Evolutionary conservation across 2,329 filamentous ascomycete genomes (phyloP), one percentile per base, ranked within the genome.

Genomic region (Davidsoniella neocaledoniae): DNA sequence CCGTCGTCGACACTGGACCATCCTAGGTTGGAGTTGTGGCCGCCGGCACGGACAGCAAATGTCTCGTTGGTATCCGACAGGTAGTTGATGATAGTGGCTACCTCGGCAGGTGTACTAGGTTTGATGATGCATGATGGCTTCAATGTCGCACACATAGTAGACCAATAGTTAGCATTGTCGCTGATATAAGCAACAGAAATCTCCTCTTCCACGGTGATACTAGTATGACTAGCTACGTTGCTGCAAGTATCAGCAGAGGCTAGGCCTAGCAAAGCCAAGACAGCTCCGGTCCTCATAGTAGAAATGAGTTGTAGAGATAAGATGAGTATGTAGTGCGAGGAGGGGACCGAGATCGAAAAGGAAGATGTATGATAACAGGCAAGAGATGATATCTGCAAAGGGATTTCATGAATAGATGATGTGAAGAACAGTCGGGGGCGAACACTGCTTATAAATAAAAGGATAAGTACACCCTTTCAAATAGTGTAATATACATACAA

Each of bases 1-100:
- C 44, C 49, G 38, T 60, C 61, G 6, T 58, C 40, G 5, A 58
- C 50, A 36, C 61, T 54, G 26, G 59, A 62, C 37, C 57, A 61
- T 2, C 56, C 54, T 5, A 55, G 48, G 43, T 60, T 61, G 5
- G 60, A 51, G 2, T 59, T 55, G 36, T 65, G 63, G n/a, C 62
- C 63, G 29, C 61, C 62, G 12, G 58, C 57, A 51, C 61, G 62
- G 26, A 63, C 56, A 8, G 62, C 66, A 58, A 77, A 77, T 0
- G 55, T 57, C 47, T 53, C 56, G 14, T 52, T 33, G 21, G 45
- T 33, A 2, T 16, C 26, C 4, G 51, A 43, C 7, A 58, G 48
- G 6, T 48, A 49, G 25, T 53, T 55, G 44, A 58, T 51, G 12
- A 54, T 51, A 29, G 49, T 37, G 9, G 46, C 33, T 6, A 54